phyloP scores from a whole-genome alignment of 768 basidiomycete species.

The Podaxis sp. region DNA sequence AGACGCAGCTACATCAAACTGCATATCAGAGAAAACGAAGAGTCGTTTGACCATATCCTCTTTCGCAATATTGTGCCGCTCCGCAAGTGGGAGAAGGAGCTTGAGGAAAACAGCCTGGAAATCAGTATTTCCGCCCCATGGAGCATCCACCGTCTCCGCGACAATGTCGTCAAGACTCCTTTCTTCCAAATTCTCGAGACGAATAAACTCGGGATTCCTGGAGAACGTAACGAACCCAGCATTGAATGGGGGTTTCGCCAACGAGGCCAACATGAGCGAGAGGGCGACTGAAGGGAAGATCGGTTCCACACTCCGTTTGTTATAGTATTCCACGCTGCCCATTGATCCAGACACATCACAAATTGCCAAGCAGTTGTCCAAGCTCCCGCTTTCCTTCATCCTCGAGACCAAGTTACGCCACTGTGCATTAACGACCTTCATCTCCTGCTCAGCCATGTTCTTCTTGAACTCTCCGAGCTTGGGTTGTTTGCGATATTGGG shows the following conservation, averaged over 20 bases:
- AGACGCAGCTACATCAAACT: constrained; percentile 48
- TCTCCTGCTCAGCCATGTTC: constrained; percentile 32
- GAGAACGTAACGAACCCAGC: constrained; percentile 74
- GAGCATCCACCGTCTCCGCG: constrained; percentile 29
- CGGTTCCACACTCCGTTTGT: constrained; percentile 31
- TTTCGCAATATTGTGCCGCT: constrained; percentile 51
- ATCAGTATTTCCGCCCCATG: constrained; percentile 64
- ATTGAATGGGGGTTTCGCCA: constrained; percentile 65
- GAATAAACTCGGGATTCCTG: constrained; percentile 43
- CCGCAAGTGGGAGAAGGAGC: constrained; percentile 62
- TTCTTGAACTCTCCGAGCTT: constrained; percentile 27
- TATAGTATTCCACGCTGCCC: constrained; percentile 35
- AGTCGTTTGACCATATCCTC: constrained; percentile 77
- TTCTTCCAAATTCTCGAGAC: constrained; percentile 39
- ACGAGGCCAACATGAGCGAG: constrained; percentile 61
- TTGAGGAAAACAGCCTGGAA: constrained; percentile 60
- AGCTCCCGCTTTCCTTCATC: constrained; percentile 50
- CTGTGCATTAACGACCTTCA: constrained; percentile 58
- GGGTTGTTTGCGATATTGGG: constrained; percentile 19
- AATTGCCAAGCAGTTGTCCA: constrained; percentile 64
- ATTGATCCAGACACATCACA: constrained; percentile 80
- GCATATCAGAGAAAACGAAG: constrained; percentile 81
- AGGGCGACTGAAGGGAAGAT: constrained; percentile 65
- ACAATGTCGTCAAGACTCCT: constrained; percentile 39
- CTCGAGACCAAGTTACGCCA: constrained; percentile 61